Evolutionary conservation across 2,329 filamentous ascomycete genomes (phyloP).

Genomic region (Elsinoe australis): DNA sequence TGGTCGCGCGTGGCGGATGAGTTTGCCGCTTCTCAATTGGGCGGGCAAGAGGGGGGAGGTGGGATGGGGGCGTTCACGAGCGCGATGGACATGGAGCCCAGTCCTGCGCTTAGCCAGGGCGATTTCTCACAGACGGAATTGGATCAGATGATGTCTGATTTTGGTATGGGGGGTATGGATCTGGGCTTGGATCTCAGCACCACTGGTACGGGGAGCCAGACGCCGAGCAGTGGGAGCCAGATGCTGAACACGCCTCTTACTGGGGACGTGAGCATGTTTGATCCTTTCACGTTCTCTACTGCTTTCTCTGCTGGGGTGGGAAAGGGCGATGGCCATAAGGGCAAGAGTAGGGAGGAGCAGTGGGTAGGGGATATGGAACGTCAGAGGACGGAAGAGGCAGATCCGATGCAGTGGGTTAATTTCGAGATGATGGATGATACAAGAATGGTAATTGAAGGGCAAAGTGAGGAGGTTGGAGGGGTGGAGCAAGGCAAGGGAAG

Average conservation of each 20-base stretch:
- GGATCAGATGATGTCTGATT: slow-evolving; percentile 4
- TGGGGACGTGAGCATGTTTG: slow-evolving; percentile 7
- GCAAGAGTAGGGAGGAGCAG: too few species aligned
- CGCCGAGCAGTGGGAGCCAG: slow-evolving; percentile 4
- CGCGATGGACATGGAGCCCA: too few species aligned
- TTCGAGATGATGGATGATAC: slow-evolving; percentile 4
- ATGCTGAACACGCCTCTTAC: neutral
- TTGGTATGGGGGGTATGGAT: neutral
- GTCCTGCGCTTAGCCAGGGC: too few species aligned
- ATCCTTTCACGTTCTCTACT: slow-evolving; percentile 4
- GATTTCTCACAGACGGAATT: neutral
- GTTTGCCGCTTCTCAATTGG: neutral
- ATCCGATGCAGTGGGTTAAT: slow-evolving; percentile 14
- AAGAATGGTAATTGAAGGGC: neutral
- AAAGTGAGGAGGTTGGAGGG: neutral
- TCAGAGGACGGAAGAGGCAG: neutral
- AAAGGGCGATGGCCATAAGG: too few species aligned
- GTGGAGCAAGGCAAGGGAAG: neutral
- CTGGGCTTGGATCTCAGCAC: neutral
- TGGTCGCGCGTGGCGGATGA: neutral
- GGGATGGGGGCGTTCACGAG: neutral
- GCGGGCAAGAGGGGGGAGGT: neutral
- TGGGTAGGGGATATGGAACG: neutral
- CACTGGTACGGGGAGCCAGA: slow-evolving; percentile 2
- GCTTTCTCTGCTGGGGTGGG: too few species aligned